phyloP scores from a whole-genome alignment of 495 filamentous ascomycete species.

The Aspergillus leporis region DNA sequence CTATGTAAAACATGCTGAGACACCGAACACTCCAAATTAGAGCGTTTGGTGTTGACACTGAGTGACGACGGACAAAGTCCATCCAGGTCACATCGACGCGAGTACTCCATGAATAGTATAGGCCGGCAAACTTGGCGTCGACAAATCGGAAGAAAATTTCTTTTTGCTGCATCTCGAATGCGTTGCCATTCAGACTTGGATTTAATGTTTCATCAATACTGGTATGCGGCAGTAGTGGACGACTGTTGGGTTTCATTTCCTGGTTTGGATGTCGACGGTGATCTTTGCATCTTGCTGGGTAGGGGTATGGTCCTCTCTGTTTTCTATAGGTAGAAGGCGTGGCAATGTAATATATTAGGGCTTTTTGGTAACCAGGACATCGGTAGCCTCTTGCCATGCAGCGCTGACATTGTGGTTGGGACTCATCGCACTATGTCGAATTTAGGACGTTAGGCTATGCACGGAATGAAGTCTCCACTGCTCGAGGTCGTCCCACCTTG shows the following conservation, averaged over 20 bases:
- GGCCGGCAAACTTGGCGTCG: conserved; percentile 1
- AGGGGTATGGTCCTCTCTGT: too few relatives aligned
- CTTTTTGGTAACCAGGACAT: neutral
- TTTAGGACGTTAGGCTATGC: neutral
- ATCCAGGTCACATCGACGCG: conserved; percentile 1
- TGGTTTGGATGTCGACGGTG: neutral
- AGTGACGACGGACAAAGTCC: conserved; percentile 5
- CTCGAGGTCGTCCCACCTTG: neutral
- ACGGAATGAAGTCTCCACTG: neutral
- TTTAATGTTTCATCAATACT: neutral
- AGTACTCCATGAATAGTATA: neutral
- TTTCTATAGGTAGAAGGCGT: neutral
- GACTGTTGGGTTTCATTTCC: neutral
- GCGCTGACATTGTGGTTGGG: neutral
- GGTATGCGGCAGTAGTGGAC: neutral
- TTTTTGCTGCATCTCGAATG: neutral
- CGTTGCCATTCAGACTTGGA: conserved; percentile 2
- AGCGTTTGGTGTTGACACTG: neutral
- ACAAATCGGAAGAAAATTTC: conserved; percentile 7
- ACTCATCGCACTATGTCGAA: neutral
- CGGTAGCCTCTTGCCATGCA: neutral
- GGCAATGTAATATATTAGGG: neutral
- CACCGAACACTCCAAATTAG: conserved; percentile 3
- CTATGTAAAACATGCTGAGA: neutral
- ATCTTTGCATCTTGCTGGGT: neutral